These are phyloP conservation scores for Yamadazyma membranifaciens DNA, from an alignment of 1,139 yeast species.

Conservation along the genomic window DNA sequence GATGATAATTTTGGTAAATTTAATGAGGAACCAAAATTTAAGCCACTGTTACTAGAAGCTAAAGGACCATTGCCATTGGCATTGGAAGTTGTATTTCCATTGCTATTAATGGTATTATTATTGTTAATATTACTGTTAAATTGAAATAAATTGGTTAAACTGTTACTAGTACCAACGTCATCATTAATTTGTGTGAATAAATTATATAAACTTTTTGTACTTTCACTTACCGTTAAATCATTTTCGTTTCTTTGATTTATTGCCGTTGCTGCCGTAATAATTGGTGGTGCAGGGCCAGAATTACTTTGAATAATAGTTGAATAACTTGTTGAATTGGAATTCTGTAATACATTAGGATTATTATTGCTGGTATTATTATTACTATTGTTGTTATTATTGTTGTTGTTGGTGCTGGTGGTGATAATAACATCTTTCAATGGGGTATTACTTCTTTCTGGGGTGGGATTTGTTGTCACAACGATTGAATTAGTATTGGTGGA, in stretches of 20 bases:
- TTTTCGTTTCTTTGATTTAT: slow-evolving; percentile 10
- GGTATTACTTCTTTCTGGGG: slow-evolving; percentile 15
- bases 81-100: not conserved
- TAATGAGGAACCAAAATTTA: slow-evolving; percentile 7
- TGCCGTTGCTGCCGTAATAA: slow-evolving; percentile 15
- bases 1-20: slow-evolving; percentile 15
- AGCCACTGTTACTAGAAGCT: not conserved
- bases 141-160: slow-evolving; percentile 30
- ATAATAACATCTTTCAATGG: slow-evolving; percentile 4
- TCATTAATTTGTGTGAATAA: slow-evolving; percentile 30
- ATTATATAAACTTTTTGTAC: slow-evolving; percentile 27
- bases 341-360: slow-evolving; percentile 1
- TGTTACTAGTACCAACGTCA: slow-evolving; percentile 22
- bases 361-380: not conserved
- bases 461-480: slow-evolving; percentile 11
- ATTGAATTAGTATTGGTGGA: slow-evolving; percentile 13
- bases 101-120: not conserved
- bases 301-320: slow-evolving; percentile 18
- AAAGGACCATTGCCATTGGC: slow-evolving; percentile 4
- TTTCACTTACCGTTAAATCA: slow-evolving; percentile 20
- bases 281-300: slow-evolving; percentile 18
- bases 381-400: not conserved
- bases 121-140: slow-evolving; percentile 13
- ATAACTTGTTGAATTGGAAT: slow-evolving; percentile 17
- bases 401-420: not conserved